A percentile compares a stretch with the other conserved stretches of the same genome.
Evolutionary conservation across 208 protist species (phyloP).

Genomic region (Phytomonas sp.): DNA sequence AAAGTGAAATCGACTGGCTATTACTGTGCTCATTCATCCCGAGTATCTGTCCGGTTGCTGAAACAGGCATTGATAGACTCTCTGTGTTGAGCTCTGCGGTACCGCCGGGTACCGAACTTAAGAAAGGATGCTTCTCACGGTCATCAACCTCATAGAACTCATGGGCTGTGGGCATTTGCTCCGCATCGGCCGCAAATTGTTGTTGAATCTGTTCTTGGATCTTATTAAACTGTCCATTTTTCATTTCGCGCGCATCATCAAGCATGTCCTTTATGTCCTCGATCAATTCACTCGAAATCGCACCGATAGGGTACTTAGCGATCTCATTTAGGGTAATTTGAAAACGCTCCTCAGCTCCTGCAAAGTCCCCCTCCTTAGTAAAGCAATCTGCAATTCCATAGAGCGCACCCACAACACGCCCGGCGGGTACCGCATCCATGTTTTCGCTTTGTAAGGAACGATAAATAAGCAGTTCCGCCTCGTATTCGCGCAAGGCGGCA

Average conservation of each 20-base stretch:
- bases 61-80: slow-evolving; percentile 69
- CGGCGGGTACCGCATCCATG: slow-evolving; percentile 25
- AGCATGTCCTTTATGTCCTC: slow-evolving; percentile 59
- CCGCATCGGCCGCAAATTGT: slow-evolving; percentile 56
- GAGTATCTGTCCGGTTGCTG: slow-evolving; percentile 35
- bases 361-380: slow-evolving; percentile 78
- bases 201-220: slow-evolving; percentile 59
- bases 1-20: slow-evolving; percentile 70
- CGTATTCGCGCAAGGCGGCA: slow-evolving; percentile 68
- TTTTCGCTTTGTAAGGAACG: slow-evolving; percentile 45
- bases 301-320: slow-evolving; percentile 34
- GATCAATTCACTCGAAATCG: slow-evolving; percentile 41
- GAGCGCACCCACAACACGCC: slow-evolving; percentile 49
- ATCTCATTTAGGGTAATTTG: slow-evolving; percentile 49
- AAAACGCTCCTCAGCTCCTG: slow-evolving; percentile 68
- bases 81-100: slow-evolving; percentile 26
- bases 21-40: slow-evolving; percentile 41
- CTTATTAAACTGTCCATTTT: slow-evolving; percentile 52
- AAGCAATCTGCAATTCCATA: slow-evolving; percentile 82
- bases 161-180: slow-evolving; percentile 43
- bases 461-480: slow-evolving; percentile 75
- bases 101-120: slow-evolving; percentile 48
- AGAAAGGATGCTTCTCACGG: slow-evolving; percentile 43
- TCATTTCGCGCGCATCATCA: slow-evolving; percentile 77
- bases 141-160: slow-evolving; percentile 49